Conservation (phyloP, 2,329 filamentous ascomycete genomes). For the Helminthosporium solani region DNA sequence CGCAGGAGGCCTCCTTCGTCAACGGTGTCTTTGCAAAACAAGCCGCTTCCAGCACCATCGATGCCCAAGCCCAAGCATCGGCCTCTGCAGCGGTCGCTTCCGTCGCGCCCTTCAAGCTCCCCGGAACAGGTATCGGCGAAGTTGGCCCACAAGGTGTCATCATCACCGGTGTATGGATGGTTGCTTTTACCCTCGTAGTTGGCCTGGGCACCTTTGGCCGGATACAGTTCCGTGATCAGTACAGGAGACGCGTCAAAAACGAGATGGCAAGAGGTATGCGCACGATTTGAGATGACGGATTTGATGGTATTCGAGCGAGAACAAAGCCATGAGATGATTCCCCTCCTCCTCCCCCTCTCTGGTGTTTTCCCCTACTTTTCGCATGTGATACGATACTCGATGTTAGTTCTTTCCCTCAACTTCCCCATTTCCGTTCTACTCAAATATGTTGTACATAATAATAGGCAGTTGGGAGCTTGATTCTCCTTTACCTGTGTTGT, state of each 20-base stretch:
- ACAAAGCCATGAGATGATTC: constrained; percentile 1
- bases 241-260: constrained; percentile 54
- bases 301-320: background rate
- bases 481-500: background rate
- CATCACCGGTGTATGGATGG: constrained; percentile 63
- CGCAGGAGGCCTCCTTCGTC: constrained; percentile 70
- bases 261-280: constrained; percentile 36
- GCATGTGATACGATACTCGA: background rate
- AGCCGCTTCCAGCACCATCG: constrained; percentile 50
- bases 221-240: constrained; percentile 65
- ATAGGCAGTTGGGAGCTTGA: background rate
- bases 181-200: constrained; percentile 54
- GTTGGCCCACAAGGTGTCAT: constrained; percentile 71
- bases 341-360: constrained; percentile 1
- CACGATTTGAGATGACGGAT: constrained; percentile 31
- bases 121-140: constrained; percentile 62
- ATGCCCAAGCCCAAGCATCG: constrained; percentile 46
- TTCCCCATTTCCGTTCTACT: constrained; percentile 7
- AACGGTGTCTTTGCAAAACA: constrained; percentile 67
- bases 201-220: constrained; percentile 67
- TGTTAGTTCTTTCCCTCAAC: constrained; percentile 5
- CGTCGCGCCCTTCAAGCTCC: constrained; percentile 63
- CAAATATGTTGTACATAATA: constrained; percentile 23
- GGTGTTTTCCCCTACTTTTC: background rate
- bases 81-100: constrained; percentile 44